phyloP scores from a whole-genome alignment of 257 asterid genomes.

The Craterostigma plantagineum region DNA sequence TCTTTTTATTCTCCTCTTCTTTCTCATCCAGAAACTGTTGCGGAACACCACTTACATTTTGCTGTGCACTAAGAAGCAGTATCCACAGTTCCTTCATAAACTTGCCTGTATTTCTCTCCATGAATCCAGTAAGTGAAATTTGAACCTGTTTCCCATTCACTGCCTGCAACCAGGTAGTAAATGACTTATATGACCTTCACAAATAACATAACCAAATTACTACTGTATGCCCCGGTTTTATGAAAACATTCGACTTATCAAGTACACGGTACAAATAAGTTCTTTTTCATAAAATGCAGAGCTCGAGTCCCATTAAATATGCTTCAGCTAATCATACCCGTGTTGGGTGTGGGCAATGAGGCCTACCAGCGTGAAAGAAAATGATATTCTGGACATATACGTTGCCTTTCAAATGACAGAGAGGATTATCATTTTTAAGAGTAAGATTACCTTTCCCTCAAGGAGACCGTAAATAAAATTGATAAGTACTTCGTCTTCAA shows the following conservation, averaged over 20 bases:
- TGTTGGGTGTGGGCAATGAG: too few relatives aligned
- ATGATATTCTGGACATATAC: too few relatives aligned
- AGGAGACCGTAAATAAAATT: constrained; percentile 79
- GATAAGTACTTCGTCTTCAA: constrained; percentile 97
- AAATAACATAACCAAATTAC: not conserved
- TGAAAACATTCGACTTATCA: too few relatives aligned
- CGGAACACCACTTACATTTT: constrained; percentile 83
- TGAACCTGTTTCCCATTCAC: constrained; percentile 91
- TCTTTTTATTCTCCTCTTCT: constrained; percentile 82
- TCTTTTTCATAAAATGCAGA: not conserved
- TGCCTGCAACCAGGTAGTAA: constrained; percentile 30
- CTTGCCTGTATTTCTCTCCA: constrained; percentile 98
- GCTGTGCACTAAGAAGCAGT: constrained; percentile 82
- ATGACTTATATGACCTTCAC: constrained; percentile 4
- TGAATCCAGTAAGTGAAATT: constrained; percentile 86
- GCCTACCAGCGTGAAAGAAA: too few relatives aligned
- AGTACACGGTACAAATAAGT: too few relatives aligned
- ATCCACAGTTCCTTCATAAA: constrained; percentile 96
- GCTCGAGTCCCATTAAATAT: too few relatives aligned
- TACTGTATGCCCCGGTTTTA: not conserved
- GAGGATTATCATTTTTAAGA: not conserved
- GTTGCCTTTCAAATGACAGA: too few relatives aligned
- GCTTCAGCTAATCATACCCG: too few relatives aligned
- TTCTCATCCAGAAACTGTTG: constrained; percentile 93
- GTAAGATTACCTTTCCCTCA: constrained; percentile 63